These are phyloP conservation scores for Magnolia sinica DNA, from an alignment of 164 flowering plant genomes.

Conservation along the genomic window DNA sequence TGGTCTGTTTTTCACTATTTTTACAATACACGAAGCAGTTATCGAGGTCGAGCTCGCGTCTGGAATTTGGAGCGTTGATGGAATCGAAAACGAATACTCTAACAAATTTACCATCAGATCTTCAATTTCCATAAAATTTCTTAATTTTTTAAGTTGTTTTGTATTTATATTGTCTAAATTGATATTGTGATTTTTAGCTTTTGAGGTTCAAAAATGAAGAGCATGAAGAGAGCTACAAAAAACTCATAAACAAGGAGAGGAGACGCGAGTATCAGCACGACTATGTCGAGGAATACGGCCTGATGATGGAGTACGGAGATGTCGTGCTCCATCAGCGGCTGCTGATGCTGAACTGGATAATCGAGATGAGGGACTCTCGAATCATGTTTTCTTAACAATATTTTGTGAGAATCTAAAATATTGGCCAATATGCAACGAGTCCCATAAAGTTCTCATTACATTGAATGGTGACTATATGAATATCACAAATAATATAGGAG, in stretches of 20 bases:
- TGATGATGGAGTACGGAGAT: constrained; percentile 46
- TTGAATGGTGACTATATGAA: no score
- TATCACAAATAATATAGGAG: no score
- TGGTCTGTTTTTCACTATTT: constrained; percentile 51
- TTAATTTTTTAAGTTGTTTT: background rate
- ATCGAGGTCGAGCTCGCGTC: constrained; percentile 24
- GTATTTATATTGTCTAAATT: background rate
- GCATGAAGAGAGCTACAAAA: constrained; percentile 67
- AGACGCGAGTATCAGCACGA: constrained; percentile 33
- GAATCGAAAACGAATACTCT: constrained; percentile 18
- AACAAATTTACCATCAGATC: constrained; percentile 35
- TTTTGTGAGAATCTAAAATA: no score
- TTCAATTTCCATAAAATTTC: background rate
- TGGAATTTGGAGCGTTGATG: constrained; percentile 1
- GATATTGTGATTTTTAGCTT: constrained; percentile 24
- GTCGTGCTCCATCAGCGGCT: constrained; percentile 59
- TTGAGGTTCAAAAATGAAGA: constrained; percentile 57
- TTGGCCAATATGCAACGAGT: no score
- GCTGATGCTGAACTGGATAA: constrained; percentile 75
- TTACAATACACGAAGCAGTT: constrained; percentile 48
- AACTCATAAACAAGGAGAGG: constrained; percentile 69
- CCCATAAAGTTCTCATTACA: no score
- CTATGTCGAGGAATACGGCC: constrained; percentile 43
- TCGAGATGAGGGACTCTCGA: constrained; percentile 44
- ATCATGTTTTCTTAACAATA: background rate